phyloP scores from a whole-genome alignment of 2,329 filamentous ascomycete species.

The Cladosporium colombiae region DNA sequence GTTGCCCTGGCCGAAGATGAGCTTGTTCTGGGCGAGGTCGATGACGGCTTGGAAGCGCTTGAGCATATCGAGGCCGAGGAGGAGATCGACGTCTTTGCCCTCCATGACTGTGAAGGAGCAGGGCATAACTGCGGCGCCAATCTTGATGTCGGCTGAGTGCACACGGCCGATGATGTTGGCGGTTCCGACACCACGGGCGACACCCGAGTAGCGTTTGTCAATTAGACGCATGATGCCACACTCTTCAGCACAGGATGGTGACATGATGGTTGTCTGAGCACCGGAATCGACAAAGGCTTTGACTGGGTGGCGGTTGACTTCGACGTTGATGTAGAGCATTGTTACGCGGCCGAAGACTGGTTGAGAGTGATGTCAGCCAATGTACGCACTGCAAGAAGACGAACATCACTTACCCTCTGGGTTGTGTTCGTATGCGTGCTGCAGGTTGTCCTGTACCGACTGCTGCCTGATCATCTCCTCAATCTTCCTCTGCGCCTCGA shows the following conservation, averaged over 20 bases:
- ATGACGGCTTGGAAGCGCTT: constrained; percentile 93
- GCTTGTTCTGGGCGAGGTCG: constrained; percentile 78
- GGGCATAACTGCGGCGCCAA: constrained; percentile 81
- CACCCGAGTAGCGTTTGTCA: constrained; percentile 86
- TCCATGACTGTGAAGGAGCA: constrained; percentile 99
- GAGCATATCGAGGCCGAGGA: constrained; percentile 94
- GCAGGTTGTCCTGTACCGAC: constrained; percentile 89
- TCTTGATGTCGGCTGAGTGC: constrained; percentile 91
- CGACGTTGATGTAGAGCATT: constrained; percentile 94
- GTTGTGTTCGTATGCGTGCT: constrained; percentile 95
- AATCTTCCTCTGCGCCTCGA: constrained; percentile 87
- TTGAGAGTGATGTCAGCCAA: constrained; percentile 6
- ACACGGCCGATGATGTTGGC: constrained; percentile 93
- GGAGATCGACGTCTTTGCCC: constrained; percentile 90
- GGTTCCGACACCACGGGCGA: constrained; percentile 91
- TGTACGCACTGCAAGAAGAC: not conserved
- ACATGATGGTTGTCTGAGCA: constrained; percentile 98
- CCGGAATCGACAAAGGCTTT: constrained; percentile 98
- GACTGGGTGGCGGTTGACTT: constrained; percentile 88
- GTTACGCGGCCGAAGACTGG: constrained; percentile 90
- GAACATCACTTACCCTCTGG: constrained; percentile 73
- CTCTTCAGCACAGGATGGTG: constrained; percentile 81
- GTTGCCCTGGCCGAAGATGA: constrained; percentile 72
- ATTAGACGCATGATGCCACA: constrained; percentile 97
- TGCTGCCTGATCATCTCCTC: constrained; percentile 97